These are phyloP conservation scores for Cordyceps javanica DNA, from an alignment of 2,329 filamentous ascomycete genomes.

Conservation along the genomic window DNA sequence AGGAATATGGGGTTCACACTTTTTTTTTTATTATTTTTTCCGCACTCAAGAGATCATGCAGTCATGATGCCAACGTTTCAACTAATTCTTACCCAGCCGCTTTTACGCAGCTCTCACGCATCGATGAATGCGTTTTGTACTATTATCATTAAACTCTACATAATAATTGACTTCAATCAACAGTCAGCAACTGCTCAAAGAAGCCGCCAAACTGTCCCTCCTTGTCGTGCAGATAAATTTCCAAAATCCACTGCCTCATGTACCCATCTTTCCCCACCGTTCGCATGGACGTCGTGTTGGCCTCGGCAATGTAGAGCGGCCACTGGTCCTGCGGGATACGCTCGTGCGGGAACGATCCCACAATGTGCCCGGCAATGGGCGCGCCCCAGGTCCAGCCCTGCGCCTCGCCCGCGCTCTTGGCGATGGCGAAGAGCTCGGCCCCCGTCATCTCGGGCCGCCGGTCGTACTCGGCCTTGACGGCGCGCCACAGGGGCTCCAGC, in stretches of 20 bases:
- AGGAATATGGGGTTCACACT: too few relatives aligned
- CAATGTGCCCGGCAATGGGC: slow-evolving; percentile 40
- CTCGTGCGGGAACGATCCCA: slow-evolving; percentile 45
- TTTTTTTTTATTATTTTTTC: too few relatives aligned
- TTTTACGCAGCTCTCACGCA: neutral
- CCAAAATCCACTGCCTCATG: slow-evolving; percentile 43
- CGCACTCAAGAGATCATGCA: neutral
- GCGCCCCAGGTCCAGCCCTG: slow-evolving; percentile 40
- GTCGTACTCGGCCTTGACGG: slow-evolving; percentile 34
- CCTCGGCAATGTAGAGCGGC: slow-evolving; percentile 37
- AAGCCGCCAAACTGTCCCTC: slow-evolving; percentile 34
- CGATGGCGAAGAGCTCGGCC: slow-evolving; percentile 39
- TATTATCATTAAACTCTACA: neutral
- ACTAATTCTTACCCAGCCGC: neutral
- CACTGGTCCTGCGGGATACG: slow-evolving; percentile 42
- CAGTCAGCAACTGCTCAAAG: slow-evolving; percentile 33
- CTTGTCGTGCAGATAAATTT: slow-evolving; percentile 40
- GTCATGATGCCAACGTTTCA: neutral
- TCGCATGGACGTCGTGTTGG: slow-evolving; percentile 36
- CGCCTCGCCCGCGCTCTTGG: slow-evolving; percentile 29
- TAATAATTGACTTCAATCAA: neutral
- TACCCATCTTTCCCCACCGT: slow-evolving; percentile 32
- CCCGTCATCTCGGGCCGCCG: slow-evolving; percentile 40
- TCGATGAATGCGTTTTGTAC: neutral
- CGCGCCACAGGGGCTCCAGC: slow-evolving; percentile 39